Conservation (phyloP, 208 protist species). For the Leishmania mexicana region DNA sequence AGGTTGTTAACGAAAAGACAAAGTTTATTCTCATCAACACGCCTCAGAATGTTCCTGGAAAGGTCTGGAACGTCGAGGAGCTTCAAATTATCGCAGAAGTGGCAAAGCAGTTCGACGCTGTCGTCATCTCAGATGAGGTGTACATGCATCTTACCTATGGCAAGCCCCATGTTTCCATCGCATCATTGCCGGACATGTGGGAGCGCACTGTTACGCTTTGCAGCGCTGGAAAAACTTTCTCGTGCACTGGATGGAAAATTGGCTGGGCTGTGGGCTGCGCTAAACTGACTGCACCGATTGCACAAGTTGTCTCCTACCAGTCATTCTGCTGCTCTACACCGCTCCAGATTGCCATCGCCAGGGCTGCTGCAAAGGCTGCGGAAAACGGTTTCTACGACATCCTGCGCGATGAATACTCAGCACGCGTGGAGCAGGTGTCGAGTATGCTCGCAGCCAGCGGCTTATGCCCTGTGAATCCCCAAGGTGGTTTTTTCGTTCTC, state of each 20-base stretch:
- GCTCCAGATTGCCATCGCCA: constrained; percentile 84
- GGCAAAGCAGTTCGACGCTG: constrained; percentile 59
- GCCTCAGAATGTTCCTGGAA: constrained; percentile 93
- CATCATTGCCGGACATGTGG: constrained; percentile 82
- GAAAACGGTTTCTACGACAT: constrained; percentile 61
- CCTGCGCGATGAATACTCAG: constrained; percentile 50
- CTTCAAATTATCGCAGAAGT: constrained; percentile 74
- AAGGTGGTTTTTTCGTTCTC: constrained; percentile 90
- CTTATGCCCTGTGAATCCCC: constrained; percentile 50
- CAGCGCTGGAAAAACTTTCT: constrained; percentile 93
- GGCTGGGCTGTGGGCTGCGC: constrained; percentile 79
- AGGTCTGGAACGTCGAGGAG: constrained; percentile 66
- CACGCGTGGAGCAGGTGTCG: constrained; percentile 43
- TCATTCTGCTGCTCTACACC: constrained; percentile 89
- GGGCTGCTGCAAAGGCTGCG: constrained; percentile 57
- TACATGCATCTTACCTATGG: constrained; percentile 91
- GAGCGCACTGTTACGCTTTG: constrained; percentile 92
- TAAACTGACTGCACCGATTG: constrained; percentile 41
- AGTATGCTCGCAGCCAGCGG: constrained; percentile 42
- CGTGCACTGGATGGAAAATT: constrained; percentile 93
- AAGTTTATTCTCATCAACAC: constrained; percentile 93
- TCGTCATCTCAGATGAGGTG: constrained; percentile 85
- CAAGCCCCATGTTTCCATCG: constrained; percentile 69
- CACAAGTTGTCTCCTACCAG: constrained; percentile 70
- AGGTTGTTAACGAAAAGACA: constrained; percentile 72